Evolutionary conservation across 495 filamentous ascomycete genomes (phyloP).

Genomic region (Hypoxylon intermedium): DNA sequence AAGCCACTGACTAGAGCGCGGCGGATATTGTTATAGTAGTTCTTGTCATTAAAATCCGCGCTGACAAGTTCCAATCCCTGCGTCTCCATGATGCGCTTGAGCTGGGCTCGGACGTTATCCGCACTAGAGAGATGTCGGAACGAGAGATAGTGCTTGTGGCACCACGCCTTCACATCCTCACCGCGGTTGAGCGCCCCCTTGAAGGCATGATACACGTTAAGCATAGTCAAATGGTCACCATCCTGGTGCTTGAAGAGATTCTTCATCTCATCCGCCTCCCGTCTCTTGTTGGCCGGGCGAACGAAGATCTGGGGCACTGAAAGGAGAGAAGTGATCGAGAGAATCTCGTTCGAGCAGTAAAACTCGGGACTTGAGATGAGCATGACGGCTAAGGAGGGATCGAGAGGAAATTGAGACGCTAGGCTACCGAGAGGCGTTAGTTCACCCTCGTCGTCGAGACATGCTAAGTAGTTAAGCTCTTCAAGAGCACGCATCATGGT

Average conservation of each 20-base stretch:
- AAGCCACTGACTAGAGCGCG: conserved; percentile 93
- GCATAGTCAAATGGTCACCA: conserved; percentile 92
- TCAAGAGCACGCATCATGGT: conserved; percentile 98
- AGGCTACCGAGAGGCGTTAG: conserved; percentile 84
- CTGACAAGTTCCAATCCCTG: conserved; percentile 83
- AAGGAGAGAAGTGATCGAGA: conserved; percentile 91
- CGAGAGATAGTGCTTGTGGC: conserved; percentile 96
- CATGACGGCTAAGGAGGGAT: conserved; percentile 96
- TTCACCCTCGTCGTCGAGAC: conserved; percentile 94
- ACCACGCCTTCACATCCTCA: conserved; percentile 84
- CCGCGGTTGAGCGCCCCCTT: conserved; percentile 73
- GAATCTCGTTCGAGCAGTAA: conserved; percentile 97
- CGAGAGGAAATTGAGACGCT: conserved; percentile 94
- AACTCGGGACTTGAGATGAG: conserved; percentile 96
- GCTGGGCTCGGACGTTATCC: conserved; percentile 89
- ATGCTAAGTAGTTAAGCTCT: conserved; percentile 96
- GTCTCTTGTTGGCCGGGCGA: conserved; percentile 79
- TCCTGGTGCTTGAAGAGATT: conserved; percentile 88
- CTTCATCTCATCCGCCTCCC: conserved; percentile 98
- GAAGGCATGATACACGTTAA: conserved; percentile 99
- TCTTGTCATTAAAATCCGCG: conserved; percentile 91
- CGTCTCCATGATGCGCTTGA: conserved; percentile 95
- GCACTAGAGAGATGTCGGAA: conserved; percentile 86
- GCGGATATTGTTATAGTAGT: conserved; percentile 97
- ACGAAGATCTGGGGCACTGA: conserved; percentile 96